Conservation (phyloP, 2,329 filamentous ascomycete genomes). For the Arachnomyces sp. region DNA sequence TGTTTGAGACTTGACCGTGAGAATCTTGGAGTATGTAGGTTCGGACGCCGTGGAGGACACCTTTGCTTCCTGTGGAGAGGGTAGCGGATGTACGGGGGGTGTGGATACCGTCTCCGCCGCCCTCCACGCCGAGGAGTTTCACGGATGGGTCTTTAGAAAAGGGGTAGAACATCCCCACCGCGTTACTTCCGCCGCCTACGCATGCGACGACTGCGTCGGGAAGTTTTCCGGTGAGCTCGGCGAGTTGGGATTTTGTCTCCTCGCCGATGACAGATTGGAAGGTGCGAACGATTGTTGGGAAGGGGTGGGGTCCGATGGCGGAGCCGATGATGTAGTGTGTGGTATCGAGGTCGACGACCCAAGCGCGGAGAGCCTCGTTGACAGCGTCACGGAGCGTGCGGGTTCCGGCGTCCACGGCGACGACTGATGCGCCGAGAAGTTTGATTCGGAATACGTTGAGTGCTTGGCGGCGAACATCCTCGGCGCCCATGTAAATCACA, state of each 20-base stretch:
- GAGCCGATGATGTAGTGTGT: conserved; percentile 99
- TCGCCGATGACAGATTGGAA: conserved; percentile 96
- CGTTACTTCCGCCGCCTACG: conserved; percentile 91
- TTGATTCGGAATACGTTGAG: conserved; percentile 99
- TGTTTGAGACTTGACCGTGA: conserved; percentile 88
- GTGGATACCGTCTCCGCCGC: conserved; percentile 85
- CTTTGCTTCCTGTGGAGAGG: conserved; percentile 75
- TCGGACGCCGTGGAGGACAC: conserved; percentile 89
- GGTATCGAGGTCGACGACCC: conserved; percentile 86
- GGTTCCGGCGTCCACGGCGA: conserved; percentile 86
- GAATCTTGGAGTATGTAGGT: conserved; percentile 92
- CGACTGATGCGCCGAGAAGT: conserved; percentile 82
- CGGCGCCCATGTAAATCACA: conserved; percentile 96
- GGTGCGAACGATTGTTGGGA: conserved; percentile 93
- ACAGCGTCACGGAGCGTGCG: conserved; percentile 78
- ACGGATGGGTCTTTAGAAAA: conserved; percentile 80
- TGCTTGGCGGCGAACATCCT: conserved; percentile 92
- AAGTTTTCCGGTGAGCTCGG: conserved; percentile 73
- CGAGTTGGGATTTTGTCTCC: conserved; percentile 91
- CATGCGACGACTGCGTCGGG: conserved; percentile 95
- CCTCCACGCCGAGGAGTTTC: conserved; percentile 87
- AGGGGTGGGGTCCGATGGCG: conserved; percentile 93
- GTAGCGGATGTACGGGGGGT: conserved; percentile 83
- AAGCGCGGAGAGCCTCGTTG: conserved; percentile 89
- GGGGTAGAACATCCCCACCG: conserved; percentile 96